These are phyloP conservation scores for Calocera viscosa DNA, from an alignment of 768 basidiomycete genomes.

Conservation along the genomic window DNA sequence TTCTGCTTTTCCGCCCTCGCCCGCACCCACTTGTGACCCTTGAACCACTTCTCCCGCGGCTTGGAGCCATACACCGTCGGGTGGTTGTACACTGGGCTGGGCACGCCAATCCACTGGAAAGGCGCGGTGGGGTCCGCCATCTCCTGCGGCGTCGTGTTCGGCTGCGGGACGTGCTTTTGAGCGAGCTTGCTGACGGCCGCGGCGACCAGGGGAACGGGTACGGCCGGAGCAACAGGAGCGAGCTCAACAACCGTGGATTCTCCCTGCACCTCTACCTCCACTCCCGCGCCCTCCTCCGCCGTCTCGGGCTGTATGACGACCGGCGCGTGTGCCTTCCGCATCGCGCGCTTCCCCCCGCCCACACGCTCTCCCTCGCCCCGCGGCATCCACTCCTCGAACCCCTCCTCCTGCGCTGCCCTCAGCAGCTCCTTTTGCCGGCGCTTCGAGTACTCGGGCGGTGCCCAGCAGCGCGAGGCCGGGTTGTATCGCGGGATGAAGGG, in stretches of 20 bases:
- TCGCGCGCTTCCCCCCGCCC: conserved; percentile 19
- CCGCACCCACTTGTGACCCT: conserved; percentile 76
- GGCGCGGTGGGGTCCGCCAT: conserved; percentile 34
- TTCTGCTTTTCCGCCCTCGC: conserved; percentile 10
- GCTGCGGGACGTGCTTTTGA: conserved; percentile 20
- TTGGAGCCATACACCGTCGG: neutral
- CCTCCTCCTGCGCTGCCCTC: conserved; percentile 49
- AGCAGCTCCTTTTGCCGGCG: conserved; percentile 68
- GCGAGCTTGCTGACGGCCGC: conserved; percentile 1
- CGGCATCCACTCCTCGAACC: conserved; percentile 49
- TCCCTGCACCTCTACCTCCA: neutral
- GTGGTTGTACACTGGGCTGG: neutral
- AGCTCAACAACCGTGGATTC: conserved; percentile 31
- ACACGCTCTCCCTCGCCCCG: conserved; percentile 42
- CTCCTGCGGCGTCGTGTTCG: conserved; percentile 18
- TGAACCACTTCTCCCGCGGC: conserved; percentile 66
- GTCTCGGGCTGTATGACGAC: neutral
- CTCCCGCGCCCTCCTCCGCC: neutral
- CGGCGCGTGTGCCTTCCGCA: neutral
- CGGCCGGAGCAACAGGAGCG: too few relatives aligned
- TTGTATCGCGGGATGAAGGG: conserved; percentile 60
- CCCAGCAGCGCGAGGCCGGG: conserved; percentile 50
- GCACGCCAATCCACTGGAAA: conserved; percentile 42
- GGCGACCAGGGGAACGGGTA: too few relatives aligned
- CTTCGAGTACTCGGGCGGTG: conserved; percentile 55